Evolutionary conservation across 306 rosid genomes (phyloP), one percentile per base, ranked within the genome.

Genomic region (Corylus heterophylla): DNA sequence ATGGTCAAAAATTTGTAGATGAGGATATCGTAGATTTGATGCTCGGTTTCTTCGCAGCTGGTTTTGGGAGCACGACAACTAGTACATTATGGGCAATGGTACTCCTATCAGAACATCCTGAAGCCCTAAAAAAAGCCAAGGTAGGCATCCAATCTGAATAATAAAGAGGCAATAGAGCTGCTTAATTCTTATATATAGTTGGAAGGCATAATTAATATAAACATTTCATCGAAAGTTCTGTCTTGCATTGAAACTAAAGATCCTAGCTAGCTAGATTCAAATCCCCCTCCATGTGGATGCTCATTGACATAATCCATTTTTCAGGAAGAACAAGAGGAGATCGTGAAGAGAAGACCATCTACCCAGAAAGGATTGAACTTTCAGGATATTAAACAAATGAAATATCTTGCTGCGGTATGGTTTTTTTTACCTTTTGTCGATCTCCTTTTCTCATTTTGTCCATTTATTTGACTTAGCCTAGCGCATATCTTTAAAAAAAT

Each of bases 381-480:
- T 42, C 13, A 62, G 13, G 88, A 85, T 55, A 81, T 81, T 59
- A 85, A 74, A 54, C 83, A 70, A 54, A 85, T 85, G 88, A 68
- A 70, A 27, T 81, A 85, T 75, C 85, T 85, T 61, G 31, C 66
- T 0, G 74, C 78, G 83, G 88, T 81, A 71, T 10, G 39, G 35
- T 22, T 35, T 22, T 58, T 22, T 22, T 22, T 22, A 0, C 22
- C 0, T 58, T 22, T 59, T 9, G 7, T 9, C 12, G 27, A 9
- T 27, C 66, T 20, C 0, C 5, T 31, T 58, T 27, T 31, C 2
- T 31, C 35, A 31, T 31, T 31, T 31, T 31, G 35, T 2, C 35
- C 35, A 31, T 31, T 31, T 31, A 31, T 31, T 3, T 59, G 27
- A 59, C 64, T 59, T 52, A 5, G n/a, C 58, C 1, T 52, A 2